Evolutionary conservation across 2,329 filamentous ascomycete genomes (phyloP).

Genomic region (Escovopsis sp.): DNA sequence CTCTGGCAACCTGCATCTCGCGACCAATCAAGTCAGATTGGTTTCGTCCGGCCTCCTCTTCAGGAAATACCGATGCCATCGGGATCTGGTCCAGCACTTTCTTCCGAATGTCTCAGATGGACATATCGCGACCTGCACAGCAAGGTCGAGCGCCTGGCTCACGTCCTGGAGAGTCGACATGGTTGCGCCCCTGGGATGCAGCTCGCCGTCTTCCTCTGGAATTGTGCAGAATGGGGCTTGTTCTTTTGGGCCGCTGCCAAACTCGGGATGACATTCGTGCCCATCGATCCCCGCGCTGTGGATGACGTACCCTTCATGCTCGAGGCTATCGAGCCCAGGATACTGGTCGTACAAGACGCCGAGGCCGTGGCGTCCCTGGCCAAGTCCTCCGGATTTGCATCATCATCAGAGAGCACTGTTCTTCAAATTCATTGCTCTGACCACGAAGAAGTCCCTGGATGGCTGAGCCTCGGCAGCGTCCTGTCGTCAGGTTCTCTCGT

Average conservation of each 20-base stretch:
- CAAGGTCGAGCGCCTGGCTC: constrained; percentile 13
- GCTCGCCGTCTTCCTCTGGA: constrained; percentile 19
- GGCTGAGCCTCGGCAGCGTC: constrained; percentile 9
- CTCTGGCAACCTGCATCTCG: constrained; percentile 16
- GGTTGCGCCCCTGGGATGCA: constrained; percentile 16
- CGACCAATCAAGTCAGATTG: not conserved
- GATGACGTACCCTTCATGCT: constrained; percentile 13
- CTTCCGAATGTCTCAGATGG: constrained; percentile 13
- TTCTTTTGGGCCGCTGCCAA: constrained; percentile 23
- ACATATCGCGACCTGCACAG: constrained; percentile 15
- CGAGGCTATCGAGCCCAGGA: constrained; percentile 11
- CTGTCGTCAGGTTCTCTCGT: not conserved
- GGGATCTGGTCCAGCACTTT: not conserved
- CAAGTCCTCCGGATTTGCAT: not conserved
- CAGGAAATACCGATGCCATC: not conserved
- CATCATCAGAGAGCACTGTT: not conserved
- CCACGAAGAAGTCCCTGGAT: constrained; percentile 7
- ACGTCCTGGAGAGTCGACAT: constrained; percentile 7
- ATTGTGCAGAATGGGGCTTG: constrained; percentile 24
- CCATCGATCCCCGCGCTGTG: constrained; percentile 17
- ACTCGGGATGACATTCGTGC: constrained; percentile 20
- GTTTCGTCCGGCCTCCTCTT: not conserved
- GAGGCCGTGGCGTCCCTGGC: constrained; percentile 10
- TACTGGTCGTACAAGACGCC: constrained; percentile 20
- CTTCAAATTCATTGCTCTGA: constrained; percentile 13